These are phyloP conservation scores for Oryza glumipatula DNA, from an alignment of 176 grass and related monocot species.

Conservation along the genomic window DNA sequence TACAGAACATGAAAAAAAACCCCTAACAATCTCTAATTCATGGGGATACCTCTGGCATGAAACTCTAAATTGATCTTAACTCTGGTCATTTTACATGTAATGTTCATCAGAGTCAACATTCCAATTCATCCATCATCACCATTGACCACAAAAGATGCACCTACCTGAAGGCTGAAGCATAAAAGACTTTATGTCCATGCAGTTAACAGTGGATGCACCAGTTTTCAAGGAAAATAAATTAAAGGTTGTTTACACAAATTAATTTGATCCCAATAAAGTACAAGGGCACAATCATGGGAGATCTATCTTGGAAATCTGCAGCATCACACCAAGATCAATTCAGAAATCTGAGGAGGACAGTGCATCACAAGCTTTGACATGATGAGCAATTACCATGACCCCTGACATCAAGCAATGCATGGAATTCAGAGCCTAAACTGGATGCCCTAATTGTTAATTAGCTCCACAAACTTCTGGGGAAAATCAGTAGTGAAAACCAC, in stretches of 20 bases:
- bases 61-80: neutral
- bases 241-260: neutral
- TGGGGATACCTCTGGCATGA: neutral
- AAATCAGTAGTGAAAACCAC: neutral
- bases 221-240: neutral
- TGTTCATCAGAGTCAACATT: neutral
- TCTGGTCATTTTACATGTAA: neutral
- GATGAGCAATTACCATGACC: conserved; percentile 15
- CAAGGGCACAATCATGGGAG: conserved; percentile 46
- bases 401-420: neutral
- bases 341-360: neutral
- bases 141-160: neutral
- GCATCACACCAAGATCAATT: conserved; percentile 7
- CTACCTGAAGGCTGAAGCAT: neutral
- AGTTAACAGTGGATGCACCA: neutral
- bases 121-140: neutral
- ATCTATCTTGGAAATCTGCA: conserved; percentile 26
- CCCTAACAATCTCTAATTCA: neutral
- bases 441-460: neutral
- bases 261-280: conserved; percentile 9
- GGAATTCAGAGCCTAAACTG: neutral
- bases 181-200: conserved; percentile 9
- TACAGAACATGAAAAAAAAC: neutral
- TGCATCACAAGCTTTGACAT: neutral
- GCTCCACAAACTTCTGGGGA: neutral